A percentile compares a stretch with the other conserved stretches of the same genome.
Conservation (phyloP, 352 stramenopile genomes). For the Pythium graminicola region DNA sequence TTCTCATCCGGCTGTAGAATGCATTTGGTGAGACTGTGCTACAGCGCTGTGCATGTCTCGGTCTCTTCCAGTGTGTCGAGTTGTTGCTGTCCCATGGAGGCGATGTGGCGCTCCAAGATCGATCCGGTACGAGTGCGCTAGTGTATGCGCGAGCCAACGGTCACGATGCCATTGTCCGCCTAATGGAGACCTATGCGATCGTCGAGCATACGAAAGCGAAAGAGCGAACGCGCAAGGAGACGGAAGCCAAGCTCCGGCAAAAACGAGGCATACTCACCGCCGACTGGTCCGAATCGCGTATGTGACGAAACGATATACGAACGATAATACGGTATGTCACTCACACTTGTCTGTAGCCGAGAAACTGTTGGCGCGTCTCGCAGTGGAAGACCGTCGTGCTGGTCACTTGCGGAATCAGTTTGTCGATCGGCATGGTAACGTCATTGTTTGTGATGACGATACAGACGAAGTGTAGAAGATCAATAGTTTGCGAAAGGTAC, state of each 20-base stretch:
- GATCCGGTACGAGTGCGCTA: constrained; percentile 33
- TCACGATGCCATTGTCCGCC: constrained; percentile 25
- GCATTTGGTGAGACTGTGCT: constrained; percentile 51
- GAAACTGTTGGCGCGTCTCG: constrained; percentile 34
- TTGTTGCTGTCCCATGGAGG: constrained; percentile 42
- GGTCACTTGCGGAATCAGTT: constrained; percentile 57
- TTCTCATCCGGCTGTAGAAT: constrained; percentile 31
- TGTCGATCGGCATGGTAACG: constrained; percentile 40
- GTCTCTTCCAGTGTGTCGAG: constrained; percentile 46
- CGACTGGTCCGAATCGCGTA: constrained; percentile 53
- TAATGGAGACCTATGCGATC: constrained; percentile 36
- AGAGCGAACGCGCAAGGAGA: constrained; percentile 28
- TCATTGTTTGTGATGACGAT: constrained; percentile 43
- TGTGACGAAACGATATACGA: no score
- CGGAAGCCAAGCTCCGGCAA: constrained; percentile 27
- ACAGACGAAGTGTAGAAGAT: constrained; percentile 8
- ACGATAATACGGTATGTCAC: no score
- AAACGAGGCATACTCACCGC: constrained; percentile 37
- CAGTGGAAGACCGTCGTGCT: constrained; percentile 41
- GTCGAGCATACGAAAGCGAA: constrained; percentile 30
- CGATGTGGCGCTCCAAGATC: constrained; percentile 30
- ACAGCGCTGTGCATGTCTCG: constrained; percentile 46
- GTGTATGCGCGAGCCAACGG: constrained; percentile 32
- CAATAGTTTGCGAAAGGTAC: no score
- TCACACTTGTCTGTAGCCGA: constrained; percentile 26